A percentile compares a stretch with the other conserved stretches of the same genome.
Evolutionary conservation across 495 filamentous ascomycete genomes (phyloP).

Genomic region (Filosporella fistucella): DNA sequence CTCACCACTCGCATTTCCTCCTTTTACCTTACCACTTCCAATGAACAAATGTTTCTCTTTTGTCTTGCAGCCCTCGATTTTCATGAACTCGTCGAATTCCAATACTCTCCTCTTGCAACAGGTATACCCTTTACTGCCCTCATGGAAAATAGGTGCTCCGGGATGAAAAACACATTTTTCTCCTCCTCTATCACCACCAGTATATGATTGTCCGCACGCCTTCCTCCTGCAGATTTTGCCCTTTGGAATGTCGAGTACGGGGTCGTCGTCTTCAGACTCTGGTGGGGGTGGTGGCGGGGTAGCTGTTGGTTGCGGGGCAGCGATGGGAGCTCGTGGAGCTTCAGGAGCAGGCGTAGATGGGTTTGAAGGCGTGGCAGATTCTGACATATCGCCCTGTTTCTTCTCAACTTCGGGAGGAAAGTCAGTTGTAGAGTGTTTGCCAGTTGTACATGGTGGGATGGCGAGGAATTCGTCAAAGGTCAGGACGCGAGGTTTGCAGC

Average conservation of each 20-base stretch:
- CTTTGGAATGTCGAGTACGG: conserved; percentile 59
- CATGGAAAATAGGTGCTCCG: conserved; percentile 86
- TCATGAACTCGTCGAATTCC: conserved; percentile 98
- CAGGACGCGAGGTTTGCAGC: conserved; percentile 95
- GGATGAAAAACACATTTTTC: conserved; percentile 85
- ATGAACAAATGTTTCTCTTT: conserved; percentile 82
- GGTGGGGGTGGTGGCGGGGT: conserved; percentile 61
- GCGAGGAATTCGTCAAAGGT: conserved; percentile 98
- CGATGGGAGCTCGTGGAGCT: conserved; percentile 42
- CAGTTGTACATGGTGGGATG: conserved; percentile 91
- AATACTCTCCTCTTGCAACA: conserved; percentile 95
- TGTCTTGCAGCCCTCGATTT: conserved; percentile 82
- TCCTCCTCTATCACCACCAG: conserved; percentile 52
- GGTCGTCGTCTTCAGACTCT: conserved; percentile 88
- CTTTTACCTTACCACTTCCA: conserved; percentile 63
- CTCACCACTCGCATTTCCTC: conserved; percentile 47
- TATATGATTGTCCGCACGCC: conserved; percentile 65
- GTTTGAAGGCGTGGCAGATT: conserved; percentile 22
- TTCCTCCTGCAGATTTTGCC: conserved; percentile 73
- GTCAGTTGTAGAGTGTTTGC: conserved; percentile 84
- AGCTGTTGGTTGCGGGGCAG: conserved; percentile 47
- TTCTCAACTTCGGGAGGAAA: conserved; percentile 54
- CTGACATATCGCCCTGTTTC: conserved; percentile 28
- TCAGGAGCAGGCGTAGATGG: conserved; percentile 26
- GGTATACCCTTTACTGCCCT: conserved; percentile 94